These are phyloP conservation scores for Zygnema cylindricum DNA, from an alignment of 139 green algal genomes.

Conservation along the genomic window DNA sequence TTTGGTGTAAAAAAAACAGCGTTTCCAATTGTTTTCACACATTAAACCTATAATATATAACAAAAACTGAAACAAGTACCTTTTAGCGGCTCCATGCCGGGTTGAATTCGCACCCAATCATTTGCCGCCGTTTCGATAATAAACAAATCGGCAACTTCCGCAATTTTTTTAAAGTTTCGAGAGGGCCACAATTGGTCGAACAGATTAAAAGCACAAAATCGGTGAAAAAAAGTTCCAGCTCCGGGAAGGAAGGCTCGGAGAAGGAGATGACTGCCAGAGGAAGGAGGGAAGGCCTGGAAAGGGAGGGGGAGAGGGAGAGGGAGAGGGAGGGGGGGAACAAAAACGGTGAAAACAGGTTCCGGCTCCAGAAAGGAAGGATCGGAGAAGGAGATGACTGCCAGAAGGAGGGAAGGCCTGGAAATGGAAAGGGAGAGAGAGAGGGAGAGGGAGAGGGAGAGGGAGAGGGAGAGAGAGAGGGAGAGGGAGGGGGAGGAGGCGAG, in stretches of 20 bases:
- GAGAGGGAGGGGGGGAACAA: no score
- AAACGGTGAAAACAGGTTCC: no score
- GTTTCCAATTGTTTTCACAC: no score
- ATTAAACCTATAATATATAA: no score
- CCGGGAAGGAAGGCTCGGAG: conserved; percentile 28
- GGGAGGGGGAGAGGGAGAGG: background rate
- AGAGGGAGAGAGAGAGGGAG: no score
- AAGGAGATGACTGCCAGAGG: background rate
- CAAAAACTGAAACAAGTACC: no score
- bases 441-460: no score
- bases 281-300: background rate
- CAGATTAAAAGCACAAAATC: conserved; percentile 13
- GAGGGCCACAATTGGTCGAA: conserved; percentile 9
- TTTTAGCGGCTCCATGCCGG: background rate
- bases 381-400: background rate
- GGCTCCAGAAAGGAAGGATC: background rate
- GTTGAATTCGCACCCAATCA: conserved; percentile 23
- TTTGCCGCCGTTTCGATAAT: conserved; percentile 29
- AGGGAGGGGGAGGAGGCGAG: background rate
- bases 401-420: background rate
- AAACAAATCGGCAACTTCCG: conserved; percentile 21
- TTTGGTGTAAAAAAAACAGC: no score
- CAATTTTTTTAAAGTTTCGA: background rate
- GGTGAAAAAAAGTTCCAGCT: background rate
- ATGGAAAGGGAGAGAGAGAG: no score